A percentile compares a stretch with the other conserved stretches of the same genome.
Conservation (phyloP, 2,329 filamentous ascomycete genomes). For the Arthrocladium fulminans region DNA sequence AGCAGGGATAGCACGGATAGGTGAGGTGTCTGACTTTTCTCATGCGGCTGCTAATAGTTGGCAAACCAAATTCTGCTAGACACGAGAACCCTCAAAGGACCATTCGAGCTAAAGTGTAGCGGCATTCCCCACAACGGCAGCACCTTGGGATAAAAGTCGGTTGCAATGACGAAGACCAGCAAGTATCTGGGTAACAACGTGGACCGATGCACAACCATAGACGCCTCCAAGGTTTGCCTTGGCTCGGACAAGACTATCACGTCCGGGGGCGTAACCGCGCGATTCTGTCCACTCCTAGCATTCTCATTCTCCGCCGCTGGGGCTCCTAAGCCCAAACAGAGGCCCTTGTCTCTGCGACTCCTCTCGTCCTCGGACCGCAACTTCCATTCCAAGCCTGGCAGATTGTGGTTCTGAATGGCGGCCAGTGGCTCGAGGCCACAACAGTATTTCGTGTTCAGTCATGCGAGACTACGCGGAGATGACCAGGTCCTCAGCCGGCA, state of each 20-base stretch:
- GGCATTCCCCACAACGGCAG: constrained; percentile 1
- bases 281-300: background rate
- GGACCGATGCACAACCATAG: background rate
- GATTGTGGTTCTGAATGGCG: too few species aligned
- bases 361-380: background rate
- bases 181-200: constrained; percentile 2
- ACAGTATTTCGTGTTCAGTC: background rate
- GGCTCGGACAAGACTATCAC: background rate
- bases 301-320: background rate
- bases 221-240: constrained; percentile 3
- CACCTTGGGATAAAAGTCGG: background rate
- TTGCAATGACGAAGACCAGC: background rate
- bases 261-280: constrained; percentile 1
- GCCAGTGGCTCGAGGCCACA: background rate
- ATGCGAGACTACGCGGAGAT: background rate
- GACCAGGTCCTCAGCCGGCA: background rate
- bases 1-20: background rate
- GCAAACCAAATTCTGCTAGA: background rate
- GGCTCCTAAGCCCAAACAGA: background rate
- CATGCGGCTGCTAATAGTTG: background rate
- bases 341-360: background rate
- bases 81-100: background rate
- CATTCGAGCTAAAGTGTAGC: constrained; percentile 5
- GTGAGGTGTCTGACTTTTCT: constrained; percentile 9
- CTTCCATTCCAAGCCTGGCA: background rate